phyloP scores from a whole-genome alignment of 176 grass and related monocot genomes.

The Hordeum marinum region DNA sequence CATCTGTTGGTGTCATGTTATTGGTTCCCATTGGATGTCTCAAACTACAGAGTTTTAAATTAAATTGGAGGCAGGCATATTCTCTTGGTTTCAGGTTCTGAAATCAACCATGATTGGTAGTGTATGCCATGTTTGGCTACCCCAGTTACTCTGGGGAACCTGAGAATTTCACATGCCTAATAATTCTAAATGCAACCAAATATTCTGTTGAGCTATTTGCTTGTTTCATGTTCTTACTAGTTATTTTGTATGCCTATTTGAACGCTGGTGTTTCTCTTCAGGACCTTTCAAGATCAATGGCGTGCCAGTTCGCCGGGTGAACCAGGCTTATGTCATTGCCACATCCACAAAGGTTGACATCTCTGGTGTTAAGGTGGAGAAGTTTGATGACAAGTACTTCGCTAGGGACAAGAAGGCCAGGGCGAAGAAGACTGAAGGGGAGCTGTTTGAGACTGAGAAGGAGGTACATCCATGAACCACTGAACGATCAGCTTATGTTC shows the following conservation, averaged over 20 bases:
- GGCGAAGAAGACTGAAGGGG: slow-evolving; percentile 69
- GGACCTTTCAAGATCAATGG: slow-evolving; percentile 97
- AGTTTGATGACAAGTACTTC: slow-evolving; percentile 91
- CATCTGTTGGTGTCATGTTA: neutral
- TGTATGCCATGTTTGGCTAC: neutral
- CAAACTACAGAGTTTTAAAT: no score
- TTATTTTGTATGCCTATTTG: neutral
- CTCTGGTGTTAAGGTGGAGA: slow-evolving; percentile 56
- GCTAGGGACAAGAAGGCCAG: slow-evolving; percentile 72
- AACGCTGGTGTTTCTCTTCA: slow-evolving; percentile 11
- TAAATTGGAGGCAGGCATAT: no score
- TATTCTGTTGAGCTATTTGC: neutral
- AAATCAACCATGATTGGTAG: neutral
- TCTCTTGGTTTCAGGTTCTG: neutral
- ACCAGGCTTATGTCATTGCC: slow-evolving; percentile 83
- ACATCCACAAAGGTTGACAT: slow-evolving; percentile 95
- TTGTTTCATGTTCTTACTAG: neutral
- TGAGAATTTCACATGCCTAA: no score
- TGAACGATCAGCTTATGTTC: neutral
- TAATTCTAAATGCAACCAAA: neutral
- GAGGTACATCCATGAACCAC: slow-evolving; percentile 26
- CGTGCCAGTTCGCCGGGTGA: slow-evolving; percentile 84
- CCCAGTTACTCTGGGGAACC: neutral
- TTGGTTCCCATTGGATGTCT: neutral
- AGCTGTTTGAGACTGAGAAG: slow-evolving; percentile 90